Evolutionary conservation across 352 stramenopile species (phyloP).

Genomic region (Pythium brassicae): DNA sequence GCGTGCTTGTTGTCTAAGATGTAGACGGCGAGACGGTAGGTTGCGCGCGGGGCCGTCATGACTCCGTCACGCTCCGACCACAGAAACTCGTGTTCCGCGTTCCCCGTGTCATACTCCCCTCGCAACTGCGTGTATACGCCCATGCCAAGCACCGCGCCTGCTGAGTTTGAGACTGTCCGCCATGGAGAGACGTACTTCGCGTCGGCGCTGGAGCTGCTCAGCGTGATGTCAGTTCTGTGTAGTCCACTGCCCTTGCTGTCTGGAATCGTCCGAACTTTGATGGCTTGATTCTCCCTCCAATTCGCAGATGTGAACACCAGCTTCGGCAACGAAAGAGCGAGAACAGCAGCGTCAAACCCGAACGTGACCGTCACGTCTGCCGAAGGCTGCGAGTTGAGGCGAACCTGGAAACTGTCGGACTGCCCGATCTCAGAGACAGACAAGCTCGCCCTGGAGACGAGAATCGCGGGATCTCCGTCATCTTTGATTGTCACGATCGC

Average conservation of each 20-base stretch:
- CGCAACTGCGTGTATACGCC: constrained; percentile 46
- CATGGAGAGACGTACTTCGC: constrained; percentile 29
- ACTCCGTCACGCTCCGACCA: constrained; percentile 44
- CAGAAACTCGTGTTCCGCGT: constrained; percentile 38
- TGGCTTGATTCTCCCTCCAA: constrained; percentile 30
- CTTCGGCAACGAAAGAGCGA: constrained; percentile 19
- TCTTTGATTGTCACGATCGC: constrained; percentile 69
- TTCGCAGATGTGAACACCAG: constrained; percentile 41
- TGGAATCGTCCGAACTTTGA: constrained; percentile 26
- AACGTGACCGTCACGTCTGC: constrained; percentile 34
- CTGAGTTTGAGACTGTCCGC: constrained; percentile 15
- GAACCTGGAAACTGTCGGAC: constrained; percentile 38
- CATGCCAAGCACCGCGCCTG: constrained; percentile 30
- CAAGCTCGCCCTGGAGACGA: constrained; percentile 61
- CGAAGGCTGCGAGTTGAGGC: constrained; percentile 45
- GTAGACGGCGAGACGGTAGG: constrained; percentile 25
- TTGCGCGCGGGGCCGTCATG: constrained; percentile 32
- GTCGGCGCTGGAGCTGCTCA: constrained; percentile 34
- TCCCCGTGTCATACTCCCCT: constrained; percentile 53
- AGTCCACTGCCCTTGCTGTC: constrained; percentile 36
- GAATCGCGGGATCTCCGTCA: constrained; percentile 51
- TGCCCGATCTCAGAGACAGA: constrained; percentile 69
- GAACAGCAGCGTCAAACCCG: constrained; percentile 6
- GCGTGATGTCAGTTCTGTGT: constrained; percentile 25
- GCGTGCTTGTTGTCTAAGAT: constrained; percentile 53